Base-by-base conservation (phyloP, 208 protist genomes). In the Phytomonas sp. region DNA sequence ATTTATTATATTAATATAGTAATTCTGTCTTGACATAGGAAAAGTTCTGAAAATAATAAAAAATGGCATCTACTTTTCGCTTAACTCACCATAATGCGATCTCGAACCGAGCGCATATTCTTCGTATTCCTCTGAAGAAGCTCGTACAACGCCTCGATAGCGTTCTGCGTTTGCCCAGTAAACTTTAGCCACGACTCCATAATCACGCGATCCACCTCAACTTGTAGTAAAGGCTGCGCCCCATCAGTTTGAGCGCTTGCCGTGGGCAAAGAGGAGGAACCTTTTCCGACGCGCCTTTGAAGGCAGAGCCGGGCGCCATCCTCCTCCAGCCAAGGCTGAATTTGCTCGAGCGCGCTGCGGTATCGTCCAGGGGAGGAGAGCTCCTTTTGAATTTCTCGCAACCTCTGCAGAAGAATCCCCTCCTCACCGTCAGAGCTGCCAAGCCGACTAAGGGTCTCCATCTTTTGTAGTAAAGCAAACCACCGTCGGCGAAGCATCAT, bases 401-500 rank as follows among this genome's bases (percentile, higher is more conserved):
- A 76, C 1, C 75, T 71, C 0, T 75, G 77, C 23, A 66, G 63
- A n/a, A 92, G 76, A 36, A 79, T 70, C 5, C 71, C 62, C 66
- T 88, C 87, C 59, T 81, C 79, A 26, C 70, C 83, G 31, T 74
- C 64, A 0, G 77, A 67, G 60, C 64, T 61, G 56, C 84, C 79
- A 26, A 76, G 34, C 11, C 69, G 79, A 6, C 88, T 73, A 29
- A 94, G 77, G 63, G 80, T 75, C 68, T 94, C 85, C 63, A 83
- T 75, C 65, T 85, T 83, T 23, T 71, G 75, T 42, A 86, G 60
- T 14, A 90, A 69, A 4, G 71, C 42, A 61, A 78, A 80, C 83
- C 80, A 90, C 36, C 85, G 78, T 32, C 83, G 79, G 34, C 71
- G 78, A 68, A 93, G 77, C 83, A 91, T 88, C 60, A 78, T 72